Conservation (phyloP, 495 filamentous ascomycete species). For the Cetradonia linearis region DNA sequence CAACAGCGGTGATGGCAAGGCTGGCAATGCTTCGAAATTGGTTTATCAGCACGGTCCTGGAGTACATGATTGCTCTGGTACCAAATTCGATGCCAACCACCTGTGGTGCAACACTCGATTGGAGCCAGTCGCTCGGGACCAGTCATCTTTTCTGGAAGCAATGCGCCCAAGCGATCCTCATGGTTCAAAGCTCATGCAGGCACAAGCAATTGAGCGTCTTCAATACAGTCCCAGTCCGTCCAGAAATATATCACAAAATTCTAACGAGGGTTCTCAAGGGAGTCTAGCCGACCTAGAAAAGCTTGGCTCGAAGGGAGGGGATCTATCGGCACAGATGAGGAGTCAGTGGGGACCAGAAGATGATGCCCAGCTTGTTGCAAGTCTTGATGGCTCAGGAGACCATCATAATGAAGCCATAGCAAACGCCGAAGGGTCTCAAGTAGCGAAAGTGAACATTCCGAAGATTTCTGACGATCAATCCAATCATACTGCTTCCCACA, state of each 20-base stretch:
- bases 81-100: not conserved
- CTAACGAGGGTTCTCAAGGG: not conserved
- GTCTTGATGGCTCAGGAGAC: not conserved
- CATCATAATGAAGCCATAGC: not conserved
- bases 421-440: not conserved
- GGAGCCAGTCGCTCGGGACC: not conserved
- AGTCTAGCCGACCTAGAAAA: not conserved
- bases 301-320: no score
- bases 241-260: no score
- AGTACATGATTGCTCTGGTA: not conserved
- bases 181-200: not conserved
- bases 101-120: not conserved
- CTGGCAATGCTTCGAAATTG: not conserved
- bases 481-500: not conserved
- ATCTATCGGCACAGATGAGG: constrained; percentile 3
- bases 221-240: not conserved
- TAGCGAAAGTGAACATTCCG: constrained; percentile 8
- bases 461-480: not conserved
- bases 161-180: not conserved
- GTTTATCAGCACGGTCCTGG: not conserved
- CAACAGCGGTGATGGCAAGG: not conserved
- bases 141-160: not conserved
- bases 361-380: not conserved
- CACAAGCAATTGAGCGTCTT: not conserved
- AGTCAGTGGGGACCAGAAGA: constrained; percentile 14